Evolutionary conservation across 495 filamentous ascomycete species (phyloP).

Genomic region (Podospora anserina): DNA sequence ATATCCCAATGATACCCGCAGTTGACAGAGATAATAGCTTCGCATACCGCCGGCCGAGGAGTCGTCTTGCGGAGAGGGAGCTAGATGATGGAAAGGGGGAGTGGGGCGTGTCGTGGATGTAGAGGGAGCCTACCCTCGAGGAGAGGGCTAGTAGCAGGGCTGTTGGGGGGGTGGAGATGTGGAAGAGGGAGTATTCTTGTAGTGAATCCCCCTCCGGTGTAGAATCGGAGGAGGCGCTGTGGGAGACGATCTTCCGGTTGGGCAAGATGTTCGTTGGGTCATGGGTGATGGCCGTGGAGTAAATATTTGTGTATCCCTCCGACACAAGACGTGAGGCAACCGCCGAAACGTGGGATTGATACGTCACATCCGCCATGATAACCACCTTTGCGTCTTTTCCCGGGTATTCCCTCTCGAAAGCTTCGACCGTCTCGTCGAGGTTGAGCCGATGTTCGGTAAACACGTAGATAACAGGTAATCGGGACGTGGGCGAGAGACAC

Average conservation of each 20-base stretch:
- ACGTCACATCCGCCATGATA: conserved; percentile 88
- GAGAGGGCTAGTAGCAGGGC: conserved; percentile 83
- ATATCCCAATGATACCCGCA: conserved; percentile 79
- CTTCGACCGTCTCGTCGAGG: conserved; percentile 51
- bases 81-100: conserved; percentile 44
- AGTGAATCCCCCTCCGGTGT: conserved; percentile 44
- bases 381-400: conserved; percentile 63
- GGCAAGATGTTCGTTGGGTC: conserved; percentile 78
- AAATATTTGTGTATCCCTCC: conserved; percentile 67
- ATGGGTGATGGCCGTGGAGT: conserved; percentile 68
- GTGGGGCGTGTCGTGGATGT: conserved; percentile 66
- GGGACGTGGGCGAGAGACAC: conserved; percentile 84
- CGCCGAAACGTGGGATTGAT: conserved; percentile 61
- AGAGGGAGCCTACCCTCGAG: conserved; percentile 71
- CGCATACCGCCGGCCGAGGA: conserved; percentile 82
- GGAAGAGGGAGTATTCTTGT: conserved; percentile 75
- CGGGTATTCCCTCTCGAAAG: conserved; percentile 67
- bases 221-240: conserved; percentile 12
- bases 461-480: conserved; percentile 87
- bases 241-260: conserved; percentile 61
- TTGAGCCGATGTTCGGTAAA: conserved; percentile 73
- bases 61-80: conserved; percentile 39
- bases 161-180: conserved; percentile 80
- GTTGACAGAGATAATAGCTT: conserved; percentile 78
- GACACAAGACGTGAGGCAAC: conserved; percentile 49